Evolutionary conservation across 805 yeast species (phyloP).

Genomic region (Kuraishia hungarica): DNA sequence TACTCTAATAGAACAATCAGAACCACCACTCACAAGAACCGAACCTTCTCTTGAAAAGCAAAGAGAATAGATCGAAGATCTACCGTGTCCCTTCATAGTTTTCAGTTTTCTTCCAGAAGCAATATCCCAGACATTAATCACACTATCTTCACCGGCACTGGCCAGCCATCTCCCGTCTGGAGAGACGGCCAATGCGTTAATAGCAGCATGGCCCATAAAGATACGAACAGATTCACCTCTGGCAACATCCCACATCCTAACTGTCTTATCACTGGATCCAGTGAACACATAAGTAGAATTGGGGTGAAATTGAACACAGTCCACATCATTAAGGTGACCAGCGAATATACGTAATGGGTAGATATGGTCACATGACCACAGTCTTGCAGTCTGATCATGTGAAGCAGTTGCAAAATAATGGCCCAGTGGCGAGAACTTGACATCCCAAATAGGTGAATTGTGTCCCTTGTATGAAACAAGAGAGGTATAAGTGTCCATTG

Average conservation of each 20-base stretch:
- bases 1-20: conserved; percentile 86
- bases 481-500: conserved; percentile 81
- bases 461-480: conserved; percentile 95
- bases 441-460: conserved; percentile 97
- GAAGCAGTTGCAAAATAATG: conserved; percentile 98
- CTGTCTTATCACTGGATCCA: conserved; percentile 91
- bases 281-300: conserved; percentile 91
- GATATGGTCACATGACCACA: conserved; percentile 98
- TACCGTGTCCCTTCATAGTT: conserved; percentile 92
- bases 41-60: conserved; percentile 83
- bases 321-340: conserved; percentile 95
- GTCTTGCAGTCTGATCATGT: conserved; percentile 93
- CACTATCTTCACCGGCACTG: conserved; percentile 87
- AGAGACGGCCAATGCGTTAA: conserved; percentile 77
- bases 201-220: conserved; percentile 90
- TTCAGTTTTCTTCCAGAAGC: conserved; percentile 86
- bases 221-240: conserved; percentile 86
- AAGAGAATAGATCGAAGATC: conserved; percentile 76
- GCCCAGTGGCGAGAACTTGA: conserved; percentile 87
- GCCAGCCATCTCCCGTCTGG: conserved; percentile 98
- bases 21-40: conserved; percentile 84
- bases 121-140: conserved; percentile 87
- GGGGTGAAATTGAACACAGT: conserved; percentile 91
- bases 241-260: conserved; percentile 96
- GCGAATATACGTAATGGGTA: conserved; percentile 94